Conservation (phyloP, 768 basidiomycete species). For the Amanita pallidorosea region DNA sequence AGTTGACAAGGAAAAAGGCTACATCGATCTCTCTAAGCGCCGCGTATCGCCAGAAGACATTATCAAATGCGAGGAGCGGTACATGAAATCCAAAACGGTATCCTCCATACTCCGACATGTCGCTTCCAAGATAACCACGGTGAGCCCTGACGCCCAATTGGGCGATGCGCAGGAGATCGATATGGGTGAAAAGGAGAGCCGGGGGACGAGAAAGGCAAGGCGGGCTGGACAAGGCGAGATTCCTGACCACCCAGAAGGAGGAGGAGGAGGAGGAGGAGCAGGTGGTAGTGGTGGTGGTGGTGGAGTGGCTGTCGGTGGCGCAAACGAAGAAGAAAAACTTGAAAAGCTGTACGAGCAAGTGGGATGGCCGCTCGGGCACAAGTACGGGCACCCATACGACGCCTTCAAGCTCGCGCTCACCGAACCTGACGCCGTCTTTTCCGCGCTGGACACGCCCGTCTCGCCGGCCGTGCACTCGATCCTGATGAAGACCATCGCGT, state of each 20-base stretch:
- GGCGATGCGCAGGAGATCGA: slow-evolving; percentile 15
- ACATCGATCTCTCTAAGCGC: slow-evolving; percentile 98
- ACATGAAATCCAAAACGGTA: slow-evolving; percentile 96
- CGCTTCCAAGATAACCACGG: slow-evolving; percentile 65
- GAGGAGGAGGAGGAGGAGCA: slow-evolving; percentile 17
- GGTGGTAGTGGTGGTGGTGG: no score
- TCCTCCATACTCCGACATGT: slow-evolving; percentile 90
- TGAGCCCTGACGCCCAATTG: slow-evolving; percentile 22
- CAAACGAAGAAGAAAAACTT: slow-evolving; percentile 68
- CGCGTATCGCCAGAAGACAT: slow-evolving; percentile 98
- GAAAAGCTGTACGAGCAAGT: slow-evolving; percentile 86
- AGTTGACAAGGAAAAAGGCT: slow-evolving; percentile 99
- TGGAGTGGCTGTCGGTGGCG: not conserved
- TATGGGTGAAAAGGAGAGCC: slow-evolving; percentile 32
- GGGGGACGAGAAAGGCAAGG: slow-evolving; percentile 35
- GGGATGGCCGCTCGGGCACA: slow-evolving; percentile 86
- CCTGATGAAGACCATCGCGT: slow-evolving; percentile 78
- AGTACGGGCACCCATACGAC: slow-evolving; percentile 93
- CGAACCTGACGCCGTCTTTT: slow-evolving; percentile 66
- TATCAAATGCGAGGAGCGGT: slow-evolving; percentile 96
- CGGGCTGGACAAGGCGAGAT: slow-evolving; percentile 31
- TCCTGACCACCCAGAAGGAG: slow-evolving; percentile 23
- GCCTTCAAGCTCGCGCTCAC: slow-evolving; percentile 95
- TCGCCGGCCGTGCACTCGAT: slow-evolving; percentile 46
- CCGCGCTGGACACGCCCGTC: slow-evolving; percentile 48